phyloP scores from a whole-genome alignment of 768 basidiomycete species.

The Lentinula guzmanii region DNA sequence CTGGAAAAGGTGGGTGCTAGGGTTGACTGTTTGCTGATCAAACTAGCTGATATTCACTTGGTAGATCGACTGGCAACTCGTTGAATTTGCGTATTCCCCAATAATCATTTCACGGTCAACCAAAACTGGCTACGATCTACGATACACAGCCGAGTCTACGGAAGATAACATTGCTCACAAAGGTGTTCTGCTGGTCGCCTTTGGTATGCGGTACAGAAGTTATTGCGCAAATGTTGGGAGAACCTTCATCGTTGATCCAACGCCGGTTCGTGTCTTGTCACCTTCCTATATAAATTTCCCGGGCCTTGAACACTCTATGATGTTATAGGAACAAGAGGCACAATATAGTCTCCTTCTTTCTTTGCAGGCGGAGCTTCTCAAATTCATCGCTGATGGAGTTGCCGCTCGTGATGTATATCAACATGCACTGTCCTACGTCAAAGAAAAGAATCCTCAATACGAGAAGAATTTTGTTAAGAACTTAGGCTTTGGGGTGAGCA shows the following conservation, averaged over 20 bases:
- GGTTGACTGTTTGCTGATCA: neutral
- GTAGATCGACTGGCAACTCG: constrained; percentile 83
- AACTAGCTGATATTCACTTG: neutral
- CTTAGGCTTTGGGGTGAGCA: constrained; percentile 80
- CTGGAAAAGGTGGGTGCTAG: constrained; percentile 59
- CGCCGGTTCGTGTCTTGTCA: constrained; percentile 43
- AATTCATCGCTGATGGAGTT: constrained; percentile 74
- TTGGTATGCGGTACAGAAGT: constrained; percentile 88
- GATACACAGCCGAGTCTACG: constrained; percentile 81
- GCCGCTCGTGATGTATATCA: constrained; percentile 78
- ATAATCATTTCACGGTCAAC: constrained; percentile 93
- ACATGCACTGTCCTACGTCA: constrained; percentile 61
- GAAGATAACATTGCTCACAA: constrained; percentile 77
- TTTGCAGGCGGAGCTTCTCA: constrained; percentile 71
- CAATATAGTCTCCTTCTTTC: constrained; percentile 76
- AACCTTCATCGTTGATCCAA: constrained; percentile 94
- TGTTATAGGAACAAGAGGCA: constrained; percentile 78
- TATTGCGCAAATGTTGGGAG: constrained; percentile 92
- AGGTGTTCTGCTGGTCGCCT: constrained; percentile 81
- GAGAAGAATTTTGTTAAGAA: constrained; percentile 85
- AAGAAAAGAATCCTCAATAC: constrained; percentile 74
- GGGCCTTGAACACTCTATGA: no score
- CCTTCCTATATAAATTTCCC: neutral
- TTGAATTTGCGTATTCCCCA: constrained; percentile 92
- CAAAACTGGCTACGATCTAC: constrained; percentile 79